Conservation (phyloP, 495 filamentous ascomycete genomes). For the Penicillium psychrofluorescens region DNA sequence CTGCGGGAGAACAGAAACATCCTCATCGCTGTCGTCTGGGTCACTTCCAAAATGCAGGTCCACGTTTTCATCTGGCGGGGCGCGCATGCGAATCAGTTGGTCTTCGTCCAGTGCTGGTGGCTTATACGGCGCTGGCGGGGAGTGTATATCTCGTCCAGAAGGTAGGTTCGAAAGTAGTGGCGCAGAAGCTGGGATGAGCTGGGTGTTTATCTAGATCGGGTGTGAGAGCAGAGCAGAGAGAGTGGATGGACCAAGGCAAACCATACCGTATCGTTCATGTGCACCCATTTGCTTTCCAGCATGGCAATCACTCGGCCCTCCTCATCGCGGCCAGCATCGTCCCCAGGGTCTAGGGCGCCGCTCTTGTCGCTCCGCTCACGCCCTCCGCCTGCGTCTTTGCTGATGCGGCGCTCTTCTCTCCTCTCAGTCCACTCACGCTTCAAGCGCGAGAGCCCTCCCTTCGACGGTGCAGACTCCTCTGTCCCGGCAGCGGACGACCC, state of each 20-base stretch:
- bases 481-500: constrained; percentile 5
- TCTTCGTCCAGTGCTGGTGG: constrained; percentile 51
- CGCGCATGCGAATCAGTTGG: constrained; percentile 43
- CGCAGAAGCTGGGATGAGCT: constrained; percentile 62
- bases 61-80: constrained; percentile 28
- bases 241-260: neutral
- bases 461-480: constrained; percentile 18
- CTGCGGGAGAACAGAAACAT: constrained; percentile 26
- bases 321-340: constrained; percentile 76
- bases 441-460: constrained; percentile 38
- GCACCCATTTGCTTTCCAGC: constrained; percentile 83
- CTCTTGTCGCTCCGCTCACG: constrained; percentile 48
- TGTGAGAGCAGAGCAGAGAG: constrained; percentile 1
- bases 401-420: constrained; percentile 49
- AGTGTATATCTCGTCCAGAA: constrained; percentile 80
- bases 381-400: constrained; percentile 59
- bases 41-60: constrained; percentile 27
- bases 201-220: constrained; percentile 61
- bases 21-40: constrained; percentile 35
- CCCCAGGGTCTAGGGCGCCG: constrained; percentile 56
- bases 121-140: constrained; percentile 48
- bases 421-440: constrained; percentile 44
- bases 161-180: constrained; percentile 71
- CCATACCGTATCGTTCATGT: constrained; percentile 80
- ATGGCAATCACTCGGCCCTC: constrained; percentile 81